Conservation (phyloP, 768 basidiomycete species). For the Paxillus involutus region DNA sequence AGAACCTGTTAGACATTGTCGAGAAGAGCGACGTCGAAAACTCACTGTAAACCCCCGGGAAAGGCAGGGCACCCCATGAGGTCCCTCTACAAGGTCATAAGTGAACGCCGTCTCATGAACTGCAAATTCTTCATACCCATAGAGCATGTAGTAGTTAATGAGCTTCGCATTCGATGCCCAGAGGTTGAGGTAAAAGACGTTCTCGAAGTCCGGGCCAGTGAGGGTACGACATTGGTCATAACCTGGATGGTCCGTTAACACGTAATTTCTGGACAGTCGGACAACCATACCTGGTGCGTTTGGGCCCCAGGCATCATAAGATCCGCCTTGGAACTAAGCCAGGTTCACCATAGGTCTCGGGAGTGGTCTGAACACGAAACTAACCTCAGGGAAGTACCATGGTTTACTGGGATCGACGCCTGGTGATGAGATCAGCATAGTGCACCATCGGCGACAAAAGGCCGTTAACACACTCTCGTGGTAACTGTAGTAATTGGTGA, state of each 20-base stretch:
- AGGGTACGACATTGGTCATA: slow-evolving; percentile 63
- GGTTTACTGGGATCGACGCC: slow-evolving; percentile 49
- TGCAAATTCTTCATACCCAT: slow-evolving; percentile 46
- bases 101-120: neutral
- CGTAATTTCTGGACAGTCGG: neutral
- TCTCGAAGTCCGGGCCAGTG: slow-evolving; percentile 73
- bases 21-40: neutral
- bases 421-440: slow-evolving; percentile 35
- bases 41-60: slow-evolving; percentile 68
- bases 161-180: slow-evolving; percentile 84
- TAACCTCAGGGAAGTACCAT: slow-evolving; percentile 71
- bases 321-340: slow-evolving; percentile 67
- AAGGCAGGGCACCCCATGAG: slow-evolving; percentile 81
- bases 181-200: slow-evolving; percentile 75
- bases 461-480: slow-evolving; percentile 39
- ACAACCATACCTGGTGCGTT: slow-evolving; percentile 53
- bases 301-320: slow-evolving; percentile 82
- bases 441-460: neutral
- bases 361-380: slow-evolving; percentile 3
- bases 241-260: slow-evolving; percentile 35
- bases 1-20: neutral
- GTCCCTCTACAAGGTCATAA: slow-evolving; percentile 56
- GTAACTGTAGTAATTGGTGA: slow-evolving; percentile 62
- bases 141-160: slow-evolving; percentile 85
- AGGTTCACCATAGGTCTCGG: slow-evolving; percentile 11